Base-by-base conservation (phyloP, 345 rosid species). In the Pugionium cornutum region DNA sequence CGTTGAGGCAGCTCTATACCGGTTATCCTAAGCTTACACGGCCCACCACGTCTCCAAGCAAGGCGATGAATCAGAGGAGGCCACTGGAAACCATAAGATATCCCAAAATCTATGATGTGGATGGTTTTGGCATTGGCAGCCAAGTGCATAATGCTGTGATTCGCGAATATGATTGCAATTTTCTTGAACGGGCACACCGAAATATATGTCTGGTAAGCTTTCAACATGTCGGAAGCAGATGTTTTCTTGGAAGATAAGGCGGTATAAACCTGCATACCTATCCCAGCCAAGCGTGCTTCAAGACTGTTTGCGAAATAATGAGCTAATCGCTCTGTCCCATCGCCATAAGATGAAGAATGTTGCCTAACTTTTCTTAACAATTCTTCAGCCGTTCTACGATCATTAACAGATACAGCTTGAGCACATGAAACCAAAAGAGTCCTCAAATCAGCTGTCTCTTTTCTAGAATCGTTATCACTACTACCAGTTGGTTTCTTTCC, bases 41-140 rank as follows among this genome's bases (percentile, higher is more conserved):
- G 77, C 8, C 84, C 82, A 29, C 84, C 84, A 4, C 64, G 44
- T 56, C 81, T 77, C 73, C 43, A 76, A 4, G 88, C 74, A 49
- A 91, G 89, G 1, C 77, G 72, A 40, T 76, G 78, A 69, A 91
- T 88, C 48, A 91, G 35, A 29, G 74, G 11, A 44, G 96, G 91
- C 98, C 98, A 91, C 31, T 91, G 96, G 66, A 85, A 86, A 66
- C 98, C 98, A 53, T 85, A 83, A 43, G 79, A 64, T 62, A 91
- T 83, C 4, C 98, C 98, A 41, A 91, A 91, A 67, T 91, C 96
- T 58, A 91, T 76, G 32, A 91, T 79, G 64, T 91, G 98, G 58
- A 91, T 78, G 10, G 86, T 81, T 53, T 74, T 66, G 53, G 87
- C 82, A 28, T 80, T 79, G 52, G 58, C 63, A 32, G 51, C 49